Percentiles rank a stretch among this genome's conserved stretches.
Conservation (phyloP, 768 basidiomycete genomes). For the Antrodiella citrinella region DNA sequence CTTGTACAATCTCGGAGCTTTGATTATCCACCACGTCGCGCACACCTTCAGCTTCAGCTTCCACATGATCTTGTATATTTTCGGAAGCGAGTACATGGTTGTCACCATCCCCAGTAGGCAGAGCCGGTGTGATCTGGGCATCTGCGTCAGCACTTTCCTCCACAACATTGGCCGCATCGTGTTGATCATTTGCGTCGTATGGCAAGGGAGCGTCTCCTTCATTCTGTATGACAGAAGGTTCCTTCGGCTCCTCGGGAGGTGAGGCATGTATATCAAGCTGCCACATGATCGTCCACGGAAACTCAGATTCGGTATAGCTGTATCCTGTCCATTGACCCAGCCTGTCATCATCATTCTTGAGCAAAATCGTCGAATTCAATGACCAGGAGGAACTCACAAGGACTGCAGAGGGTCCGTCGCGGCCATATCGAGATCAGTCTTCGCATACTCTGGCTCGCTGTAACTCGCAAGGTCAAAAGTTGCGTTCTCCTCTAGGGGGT, state of each 20-base stretch:
- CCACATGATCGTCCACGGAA: constrained; percentile 9
- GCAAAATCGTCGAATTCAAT: background rate
- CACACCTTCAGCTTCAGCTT: no score
- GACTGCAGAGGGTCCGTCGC: background rate
- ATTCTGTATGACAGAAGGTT: background rate
- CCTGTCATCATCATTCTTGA: background rate
- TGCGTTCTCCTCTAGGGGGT: background rate
- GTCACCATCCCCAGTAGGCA: background rate
- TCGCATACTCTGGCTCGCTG: background rate
- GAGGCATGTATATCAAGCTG: constrained; percentile 7
- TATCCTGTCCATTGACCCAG: constrained; percentile 11
- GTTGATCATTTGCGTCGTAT: background rate
- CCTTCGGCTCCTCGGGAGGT: constrained; percentile 2
- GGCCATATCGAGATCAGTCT: background rate
- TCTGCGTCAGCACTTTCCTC: background rate
- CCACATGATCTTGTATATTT: background rate
- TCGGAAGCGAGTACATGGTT: no score
- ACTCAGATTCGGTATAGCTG: constrained; percentile 8
- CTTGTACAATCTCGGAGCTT: background rate
- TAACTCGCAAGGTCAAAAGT: background rate
- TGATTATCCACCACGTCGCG: no score
- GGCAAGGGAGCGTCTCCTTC: background rate
- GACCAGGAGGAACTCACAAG: background rate
- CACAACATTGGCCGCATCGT: no score
- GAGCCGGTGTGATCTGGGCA: background rate